Base-by-base conservation (phyloP, 2,329 filamentous ascomycete species). In the Fusarium albidum region DNA sequence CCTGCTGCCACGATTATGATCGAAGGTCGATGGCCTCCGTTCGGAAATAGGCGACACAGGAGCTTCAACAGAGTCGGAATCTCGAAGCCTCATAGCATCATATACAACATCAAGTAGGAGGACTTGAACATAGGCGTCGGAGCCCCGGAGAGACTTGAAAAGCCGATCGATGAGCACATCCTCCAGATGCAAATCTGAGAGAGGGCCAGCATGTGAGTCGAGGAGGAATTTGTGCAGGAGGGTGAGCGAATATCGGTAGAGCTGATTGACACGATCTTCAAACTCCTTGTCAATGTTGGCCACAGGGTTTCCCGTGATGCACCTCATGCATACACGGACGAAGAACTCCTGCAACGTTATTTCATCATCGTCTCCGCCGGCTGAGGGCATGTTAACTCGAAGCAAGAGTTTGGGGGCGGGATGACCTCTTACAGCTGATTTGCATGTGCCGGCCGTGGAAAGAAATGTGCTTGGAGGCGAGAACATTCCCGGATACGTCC, bases 101-200 rank as follows among this genome's bases (percentile, higher is more conserved):
- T 90, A 85, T 4, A 93, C 82, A n/a, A 91, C 86, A 65, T 93
- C 90, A 18, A 97, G 82, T 9, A 96, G 75, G 0, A 92, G 80
- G 12, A 89, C 86, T 66, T 96, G 92, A 1, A 94, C 82, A 45
- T 87, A 87, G 26, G 87, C 82, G 62, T 91, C 90, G 2, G 83
- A 75, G 6, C 82, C 79, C 31, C 79, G 72, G 15, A 92, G 76
- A 13, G 87, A 82, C 64, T 82, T 80, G 25, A 79, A 77, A 6
- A 96, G 79, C 58, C 85, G 83, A 27, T 88, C 84, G 53, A 95
- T 88, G 25, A 96, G 78, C 29, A 84, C 72, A 15, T 84, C 77
- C 66, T 96, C 91, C 9, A 96, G 77, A 48, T 89, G 85, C 9
- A 91, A 71, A n/a, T 79, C 78, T 14, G 81, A 79, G 8, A 92